Base-by-base conservation (phyloP, 208 protist species). In the Leishmania turanica region DNA sequence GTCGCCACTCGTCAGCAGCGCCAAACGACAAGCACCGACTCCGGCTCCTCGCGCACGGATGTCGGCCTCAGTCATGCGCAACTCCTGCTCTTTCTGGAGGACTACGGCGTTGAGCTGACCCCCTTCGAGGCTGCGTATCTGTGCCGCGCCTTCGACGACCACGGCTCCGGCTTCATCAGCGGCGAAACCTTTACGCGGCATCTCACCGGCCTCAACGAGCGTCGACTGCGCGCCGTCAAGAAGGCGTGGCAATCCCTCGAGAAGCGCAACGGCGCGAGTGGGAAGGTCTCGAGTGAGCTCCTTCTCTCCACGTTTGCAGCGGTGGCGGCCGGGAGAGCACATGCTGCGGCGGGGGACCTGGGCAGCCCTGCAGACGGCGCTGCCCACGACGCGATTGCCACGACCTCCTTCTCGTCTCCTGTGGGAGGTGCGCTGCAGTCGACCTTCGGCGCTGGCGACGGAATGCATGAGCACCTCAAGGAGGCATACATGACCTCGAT, bases 61-160 rank as follows among this genome's bases (percentile, higher is more conserved):
- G 56, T 27, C 11, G 92, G 94, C 3, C 74, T 97, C 17, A 87
- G 78, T 37, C 88, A 95, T 71, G 86, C 68, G 31, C 79, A 89
- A 65, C 96, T 97, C 54, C 37, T 90, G 13, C 72, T 66, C 0
- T 92, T 92, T 53, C 81, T 96, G 73, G 15, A n/a, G 3, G 86
- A 90, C 74, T 74, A 86, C 71, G 89, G 89, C 6, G 84, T 93
- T 62, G 69, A 80, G 64, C 83, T 96, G 8, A 81, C 84, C 5
- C 71, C 68, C 5, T 90, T 88, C 27, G 95, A 98, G 77, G 65
- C 79, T 17, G 65, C 79, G 21, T 96, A 98, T 77, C 78, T 98
- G 5, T 96, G 92, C 79, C 60, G 64, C 37, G 85, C 93, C 78
- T 98, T 98, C 74, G 88, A 92, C 66, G 90, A 96, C 80, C 85